Evolutionary conservation across 2,329 filamentous ascomycete species (phyloP).

Genomic region (Pseudocercospora crystallina): DNA sequence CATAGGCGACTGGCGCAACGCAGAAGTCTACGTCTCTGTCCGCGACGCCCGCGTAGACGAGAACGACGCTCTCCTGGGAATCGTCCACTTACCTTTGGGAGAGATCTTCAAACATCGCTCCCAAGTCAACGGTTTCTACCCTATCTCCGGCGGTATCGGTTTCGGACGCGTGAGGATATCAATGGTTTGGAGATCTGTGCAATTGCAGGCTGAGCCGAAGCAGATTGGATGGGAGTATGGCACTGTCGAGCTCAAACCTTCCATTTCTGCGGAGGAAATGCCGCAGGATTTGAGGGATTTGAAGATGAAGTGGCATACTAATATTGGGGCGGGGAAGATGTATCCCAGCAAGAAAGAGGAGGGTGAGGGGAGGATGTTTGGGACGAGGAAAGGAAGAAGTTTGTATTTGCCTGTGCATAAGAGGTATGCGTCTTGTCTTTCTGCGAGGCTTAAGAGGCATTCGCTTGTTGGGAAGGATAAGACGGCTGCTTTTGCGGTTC

Average conservation of each 20-base stretch:
- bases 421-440: slow-evolving; percentile 58
- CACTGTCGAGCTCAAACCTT: slow-evolving; percentile 63
- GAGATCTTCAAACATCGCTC: slow-evolving; percentile 63
- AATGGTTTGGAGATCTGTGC: slow-evolving; percentile 70
- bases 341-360: slow-evolving; percentile 45
- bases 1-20: slow-evolving; percentile 65
- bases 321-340: slow-evolving; percentile 59
- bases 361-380: no score
- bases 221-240: slow-evolving; percentile 71
- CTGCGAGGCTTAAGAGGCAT: slow-evolving; percentile 59
- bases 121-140: slow-evolving; percentile 66
- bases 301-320: slow-evolving; percentile 60
- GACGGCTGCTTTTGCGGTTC: slow-evolving; percentile 60
- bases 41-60: slow-evolving; percentile 68
- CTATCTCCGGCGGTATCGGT: slow-evolving; percentile 70
- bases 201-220: slow-evolving; percentile 59
- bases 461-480: slow-evolving; percentile 51
- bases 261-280: slow-evolving; percentile 51
- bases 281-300: slow-evolving; percentile 48
- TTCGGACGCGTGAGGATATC: slow-evolving; percentile 68
- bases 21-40: slow-evolving; percentile 67
- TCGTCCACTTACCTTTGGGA: slow-evolving; percentile 65
- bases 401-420: slow-evolving; percentile 59
- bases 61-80: slow-evolving; percentile 67
- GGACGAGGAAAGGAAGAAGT: slow-evolving; percentile 46